Base-by-base conservation (phyloP, 345 rosid species). In the Ricinus communis region DNA sequence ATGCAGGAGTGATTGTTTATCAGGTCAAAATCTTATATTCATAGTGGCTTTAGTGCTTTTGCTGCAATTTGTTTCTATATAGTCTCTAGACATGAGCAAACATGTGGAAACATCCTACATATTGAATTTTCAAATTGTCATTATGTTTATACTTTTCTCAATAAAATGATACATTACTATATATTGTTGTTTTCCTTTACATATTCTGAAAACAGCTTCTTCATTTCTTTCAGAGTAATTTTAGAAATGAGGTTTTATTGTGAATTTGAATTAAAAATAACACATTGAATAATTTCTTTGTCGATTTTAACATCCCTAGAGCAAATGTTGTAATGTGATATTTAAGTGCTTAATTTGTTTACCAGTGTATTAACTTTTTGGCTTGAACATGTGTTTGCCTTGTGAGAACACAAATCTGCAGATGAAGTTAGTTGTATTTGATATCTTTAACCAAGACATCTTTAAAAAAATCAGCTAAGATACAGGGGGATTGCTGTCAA, bases 1-100 rank as follows among this genome's bases (percentile, higher is more conserved):
- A 89, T 81, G 97, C 99, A 40, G 98, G 86, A 14, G 88, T 89
- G 28, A 71, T 95, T 31, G 90, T 83, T 38, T 95, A 95, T 80
- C 91, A 88, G 96, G 96, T 90, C 62, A 52, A 57, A 27, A 57
- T 28, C 36, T 27, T 57, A 27, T 33, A 22, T 57, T 27, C 62
- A 27, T 27, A 11, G 16, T 9, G 33, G 59, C 27, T 15, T 57
- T 55, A 8, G 7, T 55, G 31, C 7, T 12, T 21, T 55, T 9
- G 1, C 30, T 22, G 2, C 8, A 14, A 22, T 55, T 53, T 43
- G 11, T 8, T 43, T 3, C 8, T 25, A 2, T 27, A 10, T 56
- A 27, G 36, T 25, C n/a, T 56, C n/a, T 56, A 15, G 6, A 14
- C n/a, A 27, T 27, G 36, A 12, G 7, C 16, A 14, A 15, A 7